Evolutionary conservation across 176 grass and related monocot genomes (phyloP).

Genomic region (Neostapfia colusana): DNA sequence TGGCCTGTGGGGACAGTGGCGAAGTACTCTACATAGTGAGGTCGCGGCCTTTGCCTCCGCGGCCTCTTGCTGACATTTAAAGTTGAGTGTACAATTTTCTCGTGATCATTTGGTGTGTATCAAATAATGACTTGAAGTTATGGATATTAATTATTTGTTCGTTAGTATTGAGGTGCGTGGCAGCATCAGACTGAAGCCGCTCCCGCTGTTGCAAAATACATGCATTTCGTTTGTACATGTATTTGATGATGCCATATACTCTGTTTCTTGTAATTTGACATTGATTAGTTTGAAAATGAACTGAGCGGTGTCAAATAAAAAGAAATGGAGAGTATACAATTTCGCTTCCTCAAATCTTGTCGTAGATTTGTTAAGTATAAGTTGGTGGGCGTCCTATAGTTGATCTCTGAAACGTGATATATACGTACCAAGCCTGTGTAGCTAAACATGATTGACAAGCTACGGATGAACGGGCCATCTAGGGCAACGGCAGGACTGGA

Average conservation of each 20-base stretch:
- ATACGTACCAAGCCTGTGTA: too few species aligned
- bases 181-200: constrained; percentile 7
- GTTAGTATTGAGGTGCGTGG: constrained; percentile 31
- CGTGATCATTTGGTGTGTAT: constrained; percentile 44
- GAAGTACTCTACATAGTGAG: constrained; percentile 3
- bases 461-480: too few species aligned
- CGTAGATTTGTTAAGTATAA: neutral
- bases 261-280: too few species aligned
- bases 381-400: neutral
- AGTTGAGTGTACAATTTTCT: constrained; percentile 43
- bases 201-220: constrained; percentile 30
- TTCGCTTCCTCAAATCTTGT: neutral
- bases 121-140: constrained; percentile 26
- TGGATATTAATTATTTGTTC: constrained; percentile 39
- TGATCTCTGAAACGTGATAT: neutral
- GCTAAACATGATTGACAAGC: too few species aligned
- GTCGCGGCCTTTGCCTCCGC: neutral
- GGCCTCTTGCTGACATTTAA: neutral
- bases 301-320: too few species aligned
- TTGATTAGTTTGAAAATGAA: too few species aligned
- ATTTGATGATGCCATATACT: constrained; percentile 34
- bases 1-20: neutral
- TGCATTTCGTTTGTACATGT: constrained; percentile 41
- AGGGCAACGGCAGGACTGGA: too few species aligned
- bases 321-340: too few species aligned